Evolutionary conservation across 306 rosid genomes (phyloP).

Genomic region (Prunus kanzakura): DNA sequence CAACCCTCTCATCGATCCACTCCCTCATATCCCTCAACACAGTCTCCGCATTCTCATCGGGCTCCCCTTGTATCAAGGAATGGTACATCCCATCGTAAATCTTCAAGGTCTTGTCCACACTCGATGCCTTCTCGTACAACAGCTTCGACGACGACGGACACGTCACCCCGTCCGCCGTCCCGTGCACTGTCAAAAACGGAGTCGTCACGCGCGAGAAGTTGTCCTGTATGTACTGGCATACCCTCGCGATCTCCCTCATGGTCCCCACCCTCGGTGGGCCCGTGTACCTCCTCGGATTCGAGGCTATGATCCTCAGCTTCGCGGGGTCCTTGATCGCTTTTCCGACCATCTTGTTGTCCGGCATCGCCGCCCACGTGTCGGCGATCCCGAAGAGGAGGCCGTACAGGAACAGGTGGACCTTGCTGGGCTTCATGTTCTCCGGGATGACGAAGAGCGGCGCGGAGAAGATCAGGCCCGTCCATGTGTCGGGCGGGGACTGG

Average conservation of each 20-base stretch:
- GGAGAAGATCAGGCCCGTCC: conserved; percentile 89
- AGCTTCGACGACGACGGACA: conserved; percentile 79
- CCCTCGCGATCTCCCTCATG: conserved; percentile 83
- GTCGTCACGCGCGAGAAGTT: conserved; percentile 61
- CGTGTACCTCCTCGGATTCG: conserved; percentile 82
- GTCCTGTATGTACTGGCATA: conserved; percentile 79
- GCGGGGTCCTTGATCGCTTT: conserved; percentile 79
- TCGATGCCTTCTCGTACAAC: conserved; percentile 69
- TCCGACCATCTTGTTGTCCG: conserved; percentile 92
- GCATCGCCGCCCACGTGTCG: conserved; percentile 95
- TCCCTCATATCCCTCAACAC: conserved; percentile 80
- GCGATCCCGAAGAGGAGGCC: conserved; percentile 82
- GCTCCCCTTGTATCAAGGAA: conserved; percentile 87
- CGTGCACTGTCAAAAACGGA: conserved; percentile 83
- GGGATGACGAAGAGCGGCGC: conserved; percentile 93
- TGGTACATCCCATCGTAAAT: conserved; percentile 93
- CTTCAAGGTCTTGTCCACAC: conserved; percentile 81
- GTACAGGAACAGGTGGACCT: conserved; percentile 47
- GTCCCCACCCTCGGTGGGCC: conserved; percentile 95
- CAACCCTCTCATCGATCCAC: conserved; percentile 74
- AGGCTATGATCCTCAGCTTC: conserved; percentile 76
- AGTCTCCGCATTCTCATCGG: conserved; percentile 47
- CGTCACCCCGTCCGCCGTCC: conserved; percentile 79
- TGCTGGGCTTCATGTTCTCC: conserved; percentile 89
- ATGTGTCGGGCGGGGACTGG: conserved; percentile 64